A percentile compares a stretch with the other conserved stretches of the same genome.
phyloP scores from a whole-genome alignment of 2,329 filamentous ascomycete genomes.

The Talaromyces islandicus region DNA sequence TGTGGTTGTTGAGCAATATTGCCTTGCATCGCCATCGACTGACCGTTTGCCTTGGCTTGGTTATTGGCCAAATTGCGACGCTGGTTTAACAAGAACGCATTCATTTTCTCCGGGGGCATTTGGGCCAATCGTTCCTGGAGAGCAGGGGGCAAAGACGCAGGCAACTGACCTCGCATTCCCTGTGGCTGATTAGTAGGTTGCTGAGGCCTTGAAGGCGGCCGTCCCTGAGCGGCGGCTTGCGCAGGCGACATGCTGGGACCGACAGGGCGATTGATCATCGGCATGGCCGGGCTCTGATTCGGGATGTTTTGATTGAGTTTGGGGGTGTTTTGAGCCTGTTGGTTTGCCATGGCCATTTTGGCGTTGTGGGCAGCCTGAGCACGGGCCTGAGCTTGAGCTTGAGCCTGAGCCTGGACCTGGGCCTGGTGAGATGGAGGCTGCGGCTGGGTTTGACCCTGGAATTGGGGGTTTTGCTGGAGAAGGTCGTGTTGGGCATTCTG shows the following conservation, averaged over 20 bases:
- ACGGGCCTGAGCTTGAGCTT: conserved; percentile 31
- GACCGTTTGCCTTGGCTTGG: conserved; percentile 24
- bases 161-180: conserved; percentile 26
- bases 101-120: conserved; percentile 31
- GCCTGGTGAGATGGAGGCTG: conserved; percentile 9
- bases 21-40: conserved; percentile 24
- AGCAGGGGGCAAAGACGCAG: conserved; percentile 26
- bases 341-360: conserved; percentile 41
- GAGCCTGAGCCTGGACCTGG: conserved; percentile 32
- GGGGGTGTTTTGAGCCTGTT: conserved; percentile 37
- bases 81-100: conserved; percentile 27
- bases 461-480: conserved; percentile 29
- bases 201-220: conserved; percentile 28
- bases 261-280: conserved; percentile 40
- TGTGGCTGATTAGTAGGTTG: conserved; percentile 24
- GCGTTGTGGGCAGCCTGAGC: conserved; percentile 35
- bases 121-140: conserved; percentile 29
- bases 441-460: conserved; percentile 18
- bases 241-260: conserved; percentile 34
- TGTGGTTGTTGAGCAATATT: conserved; percentile 27
- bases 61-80: conserved; percentile 26
- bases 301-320: conserved; percentile 33
- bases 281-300: conserved; percentile 36
- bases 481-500: conserved; percentile 40
- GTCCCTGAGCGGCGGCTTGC: conserved; percentile 26